phyloP scores from a whole-genome alignment of 2,329 filamentous ascomycete species.

The Fusarium guadeloupense region DNA sequence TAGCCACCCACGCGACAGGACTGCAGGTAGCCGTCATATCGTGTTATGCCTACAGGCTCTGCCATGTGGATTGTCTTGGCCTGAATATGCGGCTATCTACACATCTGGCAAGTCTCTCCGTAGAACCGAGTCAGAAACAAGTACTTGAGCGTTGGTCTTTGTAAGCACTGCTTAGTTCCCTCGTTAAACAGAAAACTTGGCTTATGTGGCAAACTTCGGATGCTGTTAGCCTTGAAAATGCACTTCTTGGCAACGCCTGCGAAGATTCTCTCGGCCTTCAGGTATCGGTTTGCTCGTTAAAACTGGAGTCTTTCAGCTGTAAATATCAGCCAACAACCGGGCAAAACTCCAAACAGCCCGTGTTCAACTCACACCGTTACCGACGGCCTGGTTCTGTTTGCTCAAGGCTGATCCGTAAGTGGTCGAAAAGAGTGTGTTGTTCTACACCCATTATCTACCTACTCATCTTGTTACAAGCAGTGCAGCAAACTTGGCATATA shows the following conservation, averaged over 20 bases:
- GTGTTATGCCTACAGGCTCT: not conserved
- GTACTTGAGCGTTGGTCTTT: not conserved
- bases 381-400: conserved; percentile 12
- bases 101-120: not conserved
- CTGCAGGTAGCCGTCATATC: conserved; percentile 23
- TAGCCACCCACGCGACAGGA: conserved; percentile 26
- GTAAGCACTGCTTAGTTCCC: not conserved
- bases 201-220: not conserved
- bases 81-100: not conserved
- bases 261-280: not conserved
- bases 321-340: not conserved
- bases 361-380: not conserved
- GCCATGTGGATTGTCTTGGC: not conserved
- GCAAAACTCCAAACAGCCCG: not conserved
- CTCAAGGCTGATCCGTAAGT: not conserved
- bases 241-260: not conserved
- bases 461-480: not conserved
- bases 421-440: not conserved
- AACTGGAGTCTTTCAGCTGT: not conserved
- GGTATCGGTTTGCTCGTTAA: not conserved
- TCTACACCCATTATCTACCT: not conserved
- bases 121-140: not conserved
- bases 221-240: not conserved
- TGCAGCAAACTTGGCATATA: not conserved
- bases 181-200: not conserved